These are phyloP conservation scores for Lasiodiplodia theobromae DNA, from an alignment of 2,329 filamentous ascomycete species.

Conservation along the genomic window DNA sequence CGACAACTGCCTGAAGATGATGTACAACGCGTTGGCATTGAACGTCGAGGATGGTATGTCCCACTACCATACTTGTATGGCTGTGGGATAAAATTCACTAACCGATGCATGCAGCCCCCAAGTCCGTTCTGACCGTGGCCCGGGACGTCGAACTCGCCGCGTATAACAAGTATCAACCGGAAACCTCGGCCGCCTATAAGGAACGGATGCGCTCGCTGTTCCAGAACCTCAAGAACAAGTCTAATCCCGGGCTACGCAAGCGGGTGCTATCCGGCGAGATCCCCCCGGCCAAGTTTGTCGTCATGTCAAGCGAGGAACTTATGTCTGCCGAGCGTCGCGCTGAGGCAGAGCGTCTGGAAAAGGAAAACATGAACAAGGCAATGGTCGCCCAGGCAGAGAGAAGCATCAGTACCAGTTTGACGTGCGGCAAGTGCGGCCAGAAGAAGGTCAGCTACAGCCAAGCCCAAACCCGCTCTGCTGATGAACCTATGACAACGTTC, in stretches of 20 bases:
- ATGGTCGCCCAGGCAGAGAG: conserved; percentile 93
- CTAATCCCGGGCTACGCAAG: conserved; percentile 77
- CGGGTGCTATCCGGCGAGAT: conserved; percentile 80
- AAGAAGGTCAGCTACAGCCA: conserved; percentile 96
- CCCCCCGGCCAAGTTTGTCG: conserved; percentile 74
- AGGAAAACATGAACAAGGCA: conserved; percentile 96
- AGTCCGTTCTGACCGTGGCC: conserved; percentile 70
- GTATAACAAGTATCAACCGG: conserved; percentile 72
- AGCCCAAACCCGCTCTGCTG: conserved; percentile 92
- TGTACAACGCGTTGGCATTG: conserved; percentile 90
- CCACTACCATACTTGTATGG: conserved; percentile 9
- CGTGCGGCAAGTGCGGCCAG: conserved; percentile 91
- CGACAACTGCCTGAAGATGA: conserved; percentile 85
- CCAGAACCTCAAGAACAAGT: conserved; percentile 92
- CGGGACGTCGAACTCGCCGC: conserved; percentile 80
- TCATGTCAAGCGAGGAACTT: conserved; percentile 89
- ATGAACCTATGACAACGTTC: conserved; percentile 78
- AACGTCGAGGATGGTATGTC: conserved; percentile 64
- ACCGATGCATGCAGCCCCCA: conserved; percentile 54
- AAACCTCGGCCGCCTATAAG: conserved; percentile 75
- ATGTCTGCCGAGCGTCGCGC: conserved; percentile 83
- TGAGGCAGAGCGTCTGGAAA: conserved; percentile 76
- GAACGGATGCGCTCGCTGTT: conserved; percentile 91
- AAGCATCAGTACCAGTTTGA: conserved; percentile 85
- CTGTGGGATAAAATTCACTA: not conserved